Evolutionary conservation across 768 basidiomycete species (phyloP), one percentile per base, ranked within the genome.

Genomic region (Boletus vermiculosoides): DNA sequence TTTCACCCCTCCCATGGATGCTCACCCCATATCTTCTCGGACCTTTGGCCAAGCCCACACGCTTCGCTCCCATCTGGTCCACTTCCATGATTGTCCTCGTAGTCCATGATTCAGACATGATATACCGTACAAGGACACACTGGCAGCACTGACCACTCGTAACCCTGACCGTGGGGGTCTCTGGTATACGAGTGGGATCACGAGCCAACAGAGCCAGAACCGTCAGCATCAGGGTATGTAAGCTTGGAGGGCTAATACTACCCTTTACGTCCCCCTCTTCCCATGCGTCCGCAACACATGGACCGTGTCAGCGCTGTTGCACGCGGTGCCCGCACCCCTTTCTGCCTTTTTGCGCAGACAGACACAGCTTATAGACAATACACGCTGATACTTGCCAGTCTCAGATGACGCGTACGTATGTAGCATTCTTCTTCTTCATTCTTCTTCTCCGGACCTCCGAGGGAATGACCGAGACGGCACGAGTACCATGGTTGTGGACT

Each of bases 401-500:
- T 39, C 25, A 33, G 52, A 52, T 30, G 55, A 47, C 49, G 42
- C 45, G 51, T 51, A 62, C 50, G 51, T 59, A 60, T 52, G 55
- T 49, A 10, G 23, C 18, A 4, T 39, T 31, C 20, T 39, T 31
- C 20, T 20, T 22, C 56, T 57, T 58, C 44, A 3, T 12, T 45
- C 40, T 47, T 59, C 49, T 58, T 48, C 52, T 55, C 55, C 63
- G 66, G 36, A 56, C 33, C 9, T 66, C 66, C 66, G 66, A 66
- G 66, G 66, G 42, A 44, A 55, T 55, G 55, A 45, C n/a, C 6
- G 36, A 45, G 46, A 46, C 36, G 45, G 41, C 20, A 33, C 25
- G 18, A 12, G 11, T n/a, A 13, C 7, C 25, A 10, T 33, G 57
- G 47, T 15, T 5, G 40, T 44, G 34, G 45, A 47, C 39, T 22